Base-by-base conservation (phyloP, 1,284 basidiomycete genomes). In the Entoloma clypeatum region DNA sequence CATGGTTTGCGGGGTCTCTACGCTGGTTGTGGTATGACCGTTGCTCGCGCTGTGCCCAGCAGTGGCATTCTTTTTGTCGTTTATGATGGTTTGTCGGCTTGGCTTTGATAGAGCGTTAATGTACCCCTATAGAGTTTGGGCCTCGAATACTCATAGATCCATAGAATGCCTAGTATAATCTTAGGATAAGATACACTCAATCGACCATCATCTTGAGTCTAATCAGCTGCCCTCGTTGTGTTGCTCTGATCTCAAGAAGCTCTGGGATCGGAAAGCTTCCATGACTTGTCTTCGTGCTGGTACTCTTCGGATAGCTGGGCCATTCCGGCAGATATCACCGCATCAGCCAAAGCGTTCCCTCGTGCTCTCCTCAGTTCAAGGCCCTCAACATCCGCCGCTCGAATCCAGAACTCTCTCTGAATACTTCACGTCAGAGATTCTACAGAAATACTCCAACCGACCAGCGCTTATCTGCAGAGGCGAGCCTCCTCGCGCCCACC, bases 11-110 rank as follows among this genome's bases (percentile, higher is more conserved):
- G 71, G 39, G 95, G 94, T 0, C 65, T 98, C 47, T 98, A 98
- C 64, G 90, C 92, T n/a, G 91, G 95, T 14, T 93, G 92, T 60
- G 94, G 92, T 5, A 81, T 98, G 57, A 98, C 95, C 0, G 86
- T 93, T 29, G 77, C 86, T 24, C 71, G 92, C 40, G 85, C 88
- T 2, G 82, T 93, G 36, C 93, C 93, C 1, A 91, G 86, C 55
- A 92, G 88, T 58, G 92, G 87, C 4, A 75, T 96, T 46, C 92
- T 97, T 44, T 97, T 96, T 61, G 68, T 89, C 53, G 86, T 95
- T 49, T 95, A 92, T 54, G 89, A 93, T 24, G 41, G 44, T 17
- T 28, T 49, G 16, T 40, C 48, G 34, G 39, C 44, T 4, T 62
- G 84, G 81, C 26, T 65, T 92, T 52, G 75, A 63, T 51, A 72